These are phyloP conservation scores for Globisporangium paroecandrum DNA, from an alignment of 352 stramenopile genomes.

Conservation along the genomic window DNA sequence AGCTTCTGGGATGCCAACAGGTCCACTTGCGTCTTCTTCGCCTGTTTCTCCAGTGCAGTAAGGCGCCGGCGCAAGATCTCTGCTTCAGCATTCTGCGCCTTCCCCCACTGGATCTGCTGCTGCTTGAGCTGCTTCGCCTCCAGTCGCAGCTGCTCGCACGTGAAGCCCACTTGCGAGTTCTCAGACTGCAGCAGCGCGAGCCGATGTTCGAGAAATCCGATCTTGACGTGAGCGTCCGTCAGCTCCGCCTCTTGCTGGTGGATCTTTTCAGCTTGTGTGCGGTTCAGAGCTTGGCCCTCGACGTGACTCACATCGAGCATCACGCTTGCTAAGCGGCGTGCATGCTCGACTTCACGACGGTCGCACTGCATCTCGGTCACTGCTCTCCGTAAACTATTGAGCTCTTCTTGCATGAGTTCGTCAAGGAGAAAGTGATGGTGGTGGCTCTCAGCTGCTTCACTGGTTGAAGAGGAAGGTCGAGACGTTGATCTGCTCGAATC, in stretches of 20 bases:
- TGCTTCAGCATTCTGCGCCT: constrained; percentile 38
- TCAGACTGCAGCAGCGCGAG: constrained; percentile 23
- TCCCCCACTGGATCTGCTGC: constrained; percentile 17
- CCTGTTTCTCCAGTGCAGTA: constrained; percentile 21
- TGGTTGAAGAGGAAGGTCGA: background rate
- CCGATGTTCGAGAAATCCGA: constrained; percentile 23
- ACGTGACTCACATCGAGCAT: constrained; percentile 23
- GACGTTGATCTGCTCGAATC: background rate
- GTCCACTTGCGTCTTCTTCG: constrained; percentile 28
- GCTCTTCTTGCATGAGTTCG: constrained; percentile 47
- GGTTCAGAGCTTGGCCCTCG: constrained; percentile 18
- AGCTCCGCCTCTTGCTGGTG: constrained; percentile 33
- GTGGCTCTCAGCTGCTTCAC: background rate
- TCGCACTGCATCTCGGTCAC: constrained; percentile 40
- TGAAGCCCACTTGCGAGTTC: constrained; percentile 4
- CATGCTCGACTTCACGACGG: constrained; percentile 30
- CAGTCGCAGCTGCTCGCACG: constrained; percentile 11
- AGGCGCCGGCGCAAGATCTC: constrained; percentile 57
- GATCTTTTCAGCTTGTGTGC: constrained; percentile 30
- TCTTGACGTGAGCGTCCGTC: constrained; percentile 14
- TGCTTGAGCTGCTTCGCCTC: constrained; percentile 23
- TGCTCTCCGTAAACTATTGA: constrained; percentile 37
- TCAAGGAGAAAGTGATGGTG: constrained; percentile 12
- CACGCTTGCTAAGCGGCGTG: constrained; percentile 16
- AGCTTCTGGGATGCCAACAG: constrained; percentile 22